Percentiles rank a stretch among this genome's conserved stretches.
Conservation (phyloP, 2,329 filamentous ascomycete species). For the Rutstroemia sp. region DNA sequence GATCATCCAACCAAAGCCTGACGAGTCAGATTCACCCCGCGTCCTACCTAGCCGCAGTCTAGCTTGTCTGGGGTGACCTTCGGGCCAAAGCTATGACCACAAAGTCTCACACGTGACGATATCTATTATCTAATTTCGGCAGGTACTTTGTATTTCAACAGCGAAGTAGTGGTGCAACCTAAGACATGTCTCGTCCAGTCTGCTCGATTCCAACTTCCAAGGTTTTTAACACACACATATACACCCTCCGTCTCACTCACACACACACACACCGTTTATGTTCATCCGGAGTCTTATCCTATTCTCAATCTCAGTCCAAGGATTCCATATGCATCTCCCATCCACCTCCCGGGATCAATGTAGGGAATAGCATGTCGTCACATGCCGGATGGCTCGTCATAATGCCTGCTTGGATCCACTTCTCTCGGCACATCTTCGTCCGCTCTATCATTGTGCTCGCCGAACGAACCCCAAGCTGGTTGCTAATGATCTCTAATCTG, state of each 20-base stretch:
- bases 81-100: background rate
- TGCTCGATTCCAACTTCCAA: too few species aligned
- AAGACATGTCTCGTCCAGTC: too few species aligned
- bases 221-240: too few species aligned
- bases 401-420: slow-evolving; percentile 6
- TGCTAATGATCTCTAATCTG: slow-evolving; percentile 18
- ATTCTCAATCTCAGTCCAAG: background rate
- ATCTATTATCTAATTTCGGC: too few species aligned
- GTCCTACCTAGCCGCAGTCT: background rate
- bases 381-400: background rate
- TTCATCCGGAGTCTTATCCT: too few species aligned
- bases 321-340: background rate
- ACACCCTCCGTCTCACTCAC: too few species aligned
- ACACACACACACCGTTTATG: too few species aligned
- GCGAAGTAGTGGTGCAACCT: too few species aligned
- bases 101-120: background rate
- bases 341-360: background rate
- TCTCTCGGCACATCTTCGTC: slow-evolving; percentile 11
- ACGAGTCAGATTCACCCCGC: slow-evolving; percentile 3
- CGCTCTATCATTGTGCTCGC: slow-evolving; percentile 12
- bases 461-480: slow-evolving; percentile 16
- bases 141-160: too few species aligned
- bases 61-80: background rate
- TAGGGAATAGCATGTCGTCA: background rate
- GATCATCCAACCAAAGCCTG: background rate